Base-by-base conservation (phyloP, 202 grass and related monocot genomes). In the Cymbopogon flexuosus region DNA sequence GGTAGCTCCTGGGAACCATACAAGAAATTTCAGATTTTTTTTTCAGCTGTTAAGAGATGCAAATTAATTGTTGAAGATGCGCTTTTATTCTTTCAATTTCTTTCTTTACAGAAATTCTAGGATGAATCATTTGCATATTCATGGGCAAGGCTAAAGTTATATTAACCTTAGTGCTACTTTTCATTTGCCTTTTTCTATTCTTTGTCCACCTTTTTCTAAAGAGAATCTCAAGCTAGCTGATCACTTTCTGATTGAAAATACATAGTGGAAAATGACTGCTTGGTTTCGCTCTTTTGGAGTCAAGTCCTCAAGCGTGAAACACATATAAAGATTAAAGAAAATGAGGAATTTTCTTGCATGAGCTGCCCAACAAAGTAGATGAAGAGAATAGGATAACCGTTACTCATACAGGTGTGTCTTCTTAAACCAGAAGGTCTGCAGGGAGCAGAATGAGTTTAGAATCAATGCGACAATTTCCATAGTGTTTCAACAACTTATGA, bases 131-230 rank as follows among this genome's bases (percentile, higher is more conserved):
- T 76, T 84, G 45, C 42, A 80, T 70, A 88, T 76, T 79, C 43
- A 70, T 76, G 54, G 33, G 34, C 63, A 27, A 40, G 46, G 58
- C 68, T 79, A 69, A 52, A 78, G 62, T 51, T 52, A 75, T 40
- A 75, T 70, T 84, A 81, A 64, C 54, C 64, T 63, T 51, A 84
- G 81, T 84, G 70, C 70, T 57, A 80, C 63, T 84, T 76, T 88
- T 70, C 39, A 24, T 41, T 51, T 21, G 11, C 31, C 41, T 62
- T 74, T 71, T 72, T 79, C 21, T 67, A 73, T 75, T 68, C 22
- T 74, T 69, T 84, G 16, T 75, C 54, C 23, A 63, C 81, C 81
- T 84, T 70, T 84, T 70, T 30, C 62, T 69, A 88, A 80, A 77
- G 81, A 88, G 76, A 88, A 84, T 80, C 76, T 75, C 11, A 70